These are phyloP conservation scores for Musa acuminata DNA, from an alignment of 176 grass and related monocot species.

Conservation along the genomic window DNA sequence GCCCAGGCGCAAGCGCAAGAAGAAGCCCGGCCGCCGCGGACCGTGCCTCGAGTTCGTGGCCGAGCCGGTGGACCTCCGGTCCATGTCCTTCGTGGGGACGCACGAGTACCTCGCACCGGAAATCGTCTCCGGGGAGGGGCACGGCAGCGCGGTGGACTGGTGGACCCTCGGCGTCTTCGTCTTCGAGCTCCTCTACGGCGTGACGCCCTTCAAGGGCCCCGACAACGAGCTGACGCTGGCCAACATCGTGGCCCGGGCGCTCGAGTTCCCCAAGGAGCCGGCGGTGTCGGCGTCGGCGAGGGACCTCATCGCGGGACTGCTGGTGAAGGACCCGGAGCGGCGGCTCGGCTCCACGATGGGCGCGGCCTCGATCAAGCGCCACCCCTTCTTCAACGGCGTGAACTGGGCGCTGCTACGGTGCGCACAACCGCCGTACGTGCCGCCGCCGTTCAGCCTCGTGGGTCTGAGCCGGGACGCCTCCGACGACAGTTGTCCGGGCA, in stretches of 20 bases:
- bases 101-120: slow-evolving; percentile 94
- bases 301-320: slow-evolving; percentile 53
- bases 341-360: slow-evolving; percentile 69
- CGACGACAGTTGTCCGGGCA: slow-evolving; percentile 37
- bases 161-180: slow-evolving; percentile 89
- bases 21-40: slow-evolving; percentile 9
- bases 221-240: slow-evolving; percentile 90
- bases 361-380: slow-evolving; percentile 64
- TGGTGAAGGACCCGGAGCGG: slow-evolving; percentile 65
- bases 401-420: slow-evolving; percentile 92
- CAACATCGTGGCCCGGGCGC: slow-evolving; percentile 85
- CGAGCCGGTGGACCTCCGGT: slow-evolving; percentile 79
- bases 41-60: slow-evolving; percentile 46
- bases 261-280: slow-evolving; percentile 80
- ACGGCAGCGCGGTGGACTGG: slow-evolving; percentile 93
- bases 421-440: slow-evolving; percentile 51
- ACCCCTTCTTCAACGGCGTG: slow-evolving; percentile 67
- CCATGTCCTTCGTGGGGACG: slow-evolving; percentile 94
- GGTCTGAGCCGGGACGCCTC: slow-evolving; percentile 2
- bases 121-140: slow-evolving; percentile 89
- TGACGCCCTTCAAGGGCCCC: slow-evolving; percentile 68
- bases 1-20: slow-evolving; percentile 17
- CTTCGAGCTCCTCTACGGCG: slow-evolving; percentile 89
- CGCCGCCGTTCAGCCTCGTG: slow-evolving; percentile 33
- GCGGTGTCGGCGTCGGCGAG: slow-evolving; percentile 37